A percentile compares a stretch with the other conserved stretches of the same genome.
These are phyloP conservation scores for Maudiozyma humilis DNA, from an alignment of 1,139 yeast species.

Conservation along the genomic window DNA sequence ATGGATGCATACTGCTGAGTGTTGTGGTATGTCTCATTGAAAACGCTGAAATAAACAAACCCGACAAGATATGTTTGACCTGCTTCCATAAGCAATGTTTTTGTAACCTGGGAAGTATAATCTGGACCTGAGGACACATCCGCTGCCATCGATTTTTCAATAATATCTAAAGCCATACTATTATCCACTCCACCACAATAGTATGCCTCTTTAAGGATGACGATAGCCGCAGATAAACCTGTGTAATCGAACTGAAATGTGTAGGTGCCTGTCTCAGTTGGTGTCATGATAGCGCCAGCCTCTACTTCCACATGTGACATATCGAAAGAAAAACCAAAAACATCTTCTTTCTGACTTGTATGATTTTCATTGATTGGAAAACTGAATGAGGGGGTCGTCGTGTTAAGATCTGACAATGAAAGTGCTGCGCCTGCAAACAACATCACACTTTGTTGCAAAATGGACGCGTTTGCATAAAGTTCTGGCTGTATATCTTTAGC, in stretches of 20 bases:
- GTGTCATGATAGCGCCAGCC: background rate
- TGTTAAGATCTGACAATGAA: too few relatives aligned
- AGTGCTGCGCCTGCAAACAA: background rate
- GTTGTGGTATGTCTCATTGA: background rate
- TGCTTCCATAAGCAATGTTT: background rate
- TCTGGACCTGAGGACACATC: background rate
- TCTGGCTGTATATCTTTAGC: too few relatives aligned
- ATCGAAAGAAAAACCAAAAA: background rate
- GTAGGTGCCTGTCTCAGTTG: background rate
- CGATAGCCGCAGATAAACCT: background rate
- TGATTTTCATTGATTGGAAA: background rate
- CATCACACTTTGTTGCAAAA: background rate
- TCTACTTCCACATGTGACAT: background rate
- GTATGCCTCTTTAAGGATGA: too few relatives aligned
- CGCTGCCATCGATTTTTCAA: background rate
- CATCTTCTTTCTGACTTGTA: background rate
- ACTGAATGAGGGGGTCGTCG: background rate
- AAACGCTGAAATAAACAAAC: too few relatives aligned
- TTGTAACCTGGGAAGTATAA: background rate
- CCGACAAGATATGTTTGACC: background rate
- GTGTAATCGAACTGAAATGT: background rate
- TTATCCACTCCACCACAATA: background rate
- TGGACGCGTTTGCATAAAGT: background rate
- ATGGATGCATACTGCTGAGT: background rate
- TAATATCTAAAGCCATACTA: background rate